Percentiles rank a stretch among this genome's conserved stretches.
Evolutionary conservation across 192 early-diverging fungal genomes (phyloP).

Genomic region (Mortierella claussenii): DNA sequence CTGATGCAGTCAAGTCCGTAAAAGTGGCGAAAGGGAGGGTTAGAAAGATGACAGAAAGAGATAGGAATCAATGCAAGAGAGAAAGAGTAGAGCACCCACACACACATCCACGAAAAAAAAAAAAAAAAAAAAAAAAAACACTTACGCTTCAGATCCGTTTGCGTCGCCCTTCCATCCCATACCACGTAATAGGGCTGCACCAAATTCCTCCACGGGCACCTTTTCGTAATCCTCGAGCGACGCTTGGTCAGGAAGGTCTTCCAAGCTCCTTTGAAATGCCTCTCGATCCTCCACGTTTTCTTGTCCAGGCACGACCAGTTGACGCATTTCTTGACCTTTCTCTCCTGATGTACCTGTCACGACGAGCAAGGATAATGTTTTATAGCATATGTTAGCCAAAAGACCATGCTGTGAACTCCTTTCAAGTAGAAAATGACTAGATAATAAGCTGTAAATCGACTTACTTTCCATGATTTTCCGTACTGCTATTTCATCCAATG

Average conservation of each 20-base stretch:
- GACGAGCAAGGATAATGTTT: neutral
- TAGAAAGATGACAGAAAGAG: too few species aligned
- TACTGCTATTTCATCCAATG: slow-evolving; percentile 54
- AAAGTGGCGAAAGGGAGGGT: too few species aligned
- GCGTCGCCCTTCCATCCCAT: slow-evolving; percentile 90
- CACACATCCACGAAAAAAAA: too few species aligned
- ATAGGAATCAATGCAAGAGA: too few species aligned
- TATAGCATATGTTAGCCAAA: neutral
- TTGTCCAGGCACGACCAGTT: slow-evolving; percentile 18
- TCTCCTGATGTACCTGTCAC: slow-evolving; percentile 9
- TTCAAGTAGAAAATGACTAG: neutral
- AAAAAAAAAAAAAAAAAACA: neutral
- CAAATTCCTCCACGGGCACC: slow-evolving; percentile 91
- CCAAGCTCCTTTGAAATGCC: slow-evolving; percentile 71
- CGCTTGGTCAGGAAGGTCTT: slow-evolving; percentile 69
- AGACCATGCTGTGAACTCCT: neutral
- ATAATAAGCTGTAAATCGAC: neutral
- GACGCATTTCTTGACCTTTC: slow-evolving; percentile 12
- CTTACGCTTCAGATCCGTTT: slow-evolving; percentile 39
- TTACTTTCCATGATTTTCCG: slow-evolving; percentile 60
- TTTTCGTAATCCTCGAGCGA: slow-evolving; percentile 82
- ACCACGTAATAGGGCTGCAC: slow-evolving; percentile 83
- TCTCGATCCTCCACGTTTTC: slow-evolving; percentile 61
- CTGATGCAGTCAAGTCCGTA: too few species aligned
- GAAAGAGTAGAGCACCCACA: too few species aligned